Evolutionary conservation across 1,284 basidiomycete genomes (phyloP), one percentile per base, ranked within the genome.

Genomic region (Ustilago tritici): DNA sequence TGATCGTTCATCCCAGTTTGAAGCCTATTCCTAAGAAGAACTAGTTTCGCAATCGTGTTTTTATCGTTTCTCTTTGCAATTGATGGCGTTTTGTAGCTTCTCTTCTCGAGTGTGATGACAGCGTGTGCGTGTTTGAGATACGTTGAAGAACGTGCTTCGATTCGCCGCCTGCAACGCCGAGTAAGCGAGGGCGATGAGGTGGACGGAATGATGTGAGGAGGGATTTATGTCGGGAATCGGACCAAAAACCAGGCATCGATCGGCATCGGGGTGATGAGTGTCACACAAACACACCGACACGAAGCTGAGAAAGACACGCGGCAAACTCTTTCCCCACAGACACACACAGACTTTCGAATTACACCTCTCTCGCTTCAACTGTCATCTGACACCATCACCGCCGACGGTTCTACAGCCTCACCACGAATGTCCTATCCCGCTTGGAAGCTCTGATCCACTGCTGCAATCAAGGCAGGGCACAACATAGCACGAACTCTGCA

Each of bases 1-100:
- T 81, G 56, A 79, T 80, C 19, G 73, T 68, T 23, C 61, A 85
- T 61, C 79, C 81, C 10, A 74, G 74, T 32, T 63, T 75, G 56
- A 74, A 74, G 65, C 76, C 76, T 49, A 49, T 78, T 28, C 68
- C 68, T 49, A 78, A 74, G 71, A 58, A 47, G 52, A 19, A 43
- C 15, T 63, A 32, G 36, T 31, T 49, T 35, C n/a, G 17, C 41
- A 32, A 7, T 50, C 23, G 23, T 34, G 47, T 52, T 9, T 35
- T 36, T 62, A 15, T 36, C 32, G 15, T 41, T 36, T 49, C n/a
- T 23, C 35, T 28, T 35, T 59, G 32, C 43, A 53, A 52, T 40
- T 47, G 9, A 36, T 46, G 50, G 2, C 28, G 54, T 53, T 19
- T 41, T 36, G 6, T n/a, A 11, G 8, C n/a, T 4, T 35, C 32